Evolutionary conservation across 2,329 filamentous ascomycete species (phyloP).

Genomic region (Colletotrichum lentis): DNA sequence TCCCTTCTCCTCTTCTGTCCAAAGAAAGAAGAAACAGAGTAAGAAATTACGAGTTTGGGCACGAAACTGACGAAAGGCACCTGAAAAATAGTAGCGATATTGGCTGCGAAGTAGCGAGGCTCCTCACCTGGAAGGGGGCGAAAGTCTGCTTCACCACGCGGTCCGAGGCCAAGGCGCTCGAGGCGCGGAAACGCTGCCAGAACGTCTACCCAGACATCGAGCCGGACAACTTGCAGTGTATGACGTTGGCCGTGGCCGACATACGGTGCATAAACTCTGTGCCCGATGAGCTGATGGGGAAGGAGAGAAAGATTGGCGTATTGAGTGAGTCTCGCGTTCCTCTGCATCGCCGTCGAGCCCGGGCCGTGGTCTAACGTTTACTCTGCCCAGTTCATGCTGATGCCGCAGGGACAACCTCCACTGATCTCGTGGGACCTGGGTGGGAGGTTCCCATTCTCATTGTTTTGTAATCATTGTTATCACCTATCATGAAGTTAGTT

Average conservation of each 20-base stretch:
- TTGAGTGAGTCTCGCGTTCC: constrained; percentile 37
- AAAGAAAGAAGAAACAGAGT: too few species aligned
- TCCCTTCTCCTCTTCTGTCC: too few species aligned
- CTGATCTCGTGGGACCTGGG: constrained; percentile 25
- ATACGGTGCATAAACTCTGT: constrained; percentile 38
- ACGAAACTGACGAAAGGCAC: neutral
- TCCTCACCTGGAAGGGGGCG: constrained; percentile 40
- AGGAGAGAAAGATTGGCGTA: constrained; percentile 41
- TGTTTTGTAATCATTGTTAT: too few species aligned
- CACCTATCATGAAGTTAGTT: too few species aligned
- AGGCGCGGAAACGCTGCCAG: constrained; percentile 14
- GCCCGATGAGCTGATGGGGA: constrained; percentile 31
- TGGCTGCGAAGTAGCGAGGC: constrained; percentile 40
- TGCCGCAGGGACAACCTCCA: constrained; percentile 8
- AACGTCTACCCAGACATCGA: constrained; percentile 6
- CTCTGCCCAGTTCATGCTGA: constrained; percentile 42
- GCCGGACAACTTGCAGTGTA: constrained; percentile 35
- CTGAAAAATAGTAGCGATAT: constrained; percentile 39
- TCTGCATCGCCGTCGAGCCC: neutral
- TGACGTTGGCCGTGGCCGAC: constrained; percentile 41
- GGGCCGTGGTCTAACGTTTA: neutral
- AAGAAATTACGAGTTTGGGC: too few species aligned
- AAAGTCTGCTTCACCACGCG: constrained; percentile 42
- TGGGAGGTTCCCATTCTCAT: too few species aligned
- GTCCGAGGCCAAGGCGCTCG: constrained; percentile 38